These are phyloP conservation scores for Curvularia verruculosa DNA, from an alignment of 2,329 filamentous ascomycete genomes.

Conservation along the genomic window DNA sequence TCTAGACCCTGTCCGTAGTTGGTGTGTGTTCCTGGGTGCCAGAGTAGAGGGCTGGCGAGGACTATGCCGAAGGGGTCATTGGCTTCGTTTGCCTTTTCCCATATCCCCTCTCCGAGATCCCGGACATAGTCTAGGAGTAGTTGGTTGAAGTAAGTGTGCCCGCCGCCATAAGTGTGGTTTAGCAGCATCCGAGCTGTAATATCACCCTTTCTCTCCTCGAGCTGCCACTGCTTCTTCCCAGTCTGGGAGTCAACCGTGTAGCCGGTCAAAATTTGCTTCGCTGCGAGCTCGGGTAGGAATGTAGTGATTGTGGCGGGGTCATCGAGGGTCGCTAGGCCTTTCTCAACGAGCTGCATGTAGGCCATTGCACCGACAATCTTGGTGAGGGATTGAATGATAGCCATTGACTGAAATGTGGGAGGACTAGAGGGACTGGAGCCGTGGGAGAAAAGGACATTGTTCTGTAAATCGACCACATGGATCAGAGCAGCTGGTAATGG, in stretches of 20 bases:
- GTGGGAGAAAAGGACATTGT: constrained; percentile 28
- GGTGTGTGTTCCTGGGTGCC: constrained; percentile 57
- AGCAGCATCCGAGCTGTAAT: constrained; percentile 49
- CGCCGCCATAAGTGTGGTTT: constrained; percentile 58
- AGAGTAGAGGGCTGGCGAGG: constrained; percentile 28
- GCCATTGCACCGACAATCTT: constrained; percentile 35
- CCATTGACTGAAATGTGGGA: constrained; percentile 22
- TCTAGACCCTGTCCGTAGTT: constrained; percentile 58
- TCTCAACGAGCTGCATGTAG: constrained; percentile 35
- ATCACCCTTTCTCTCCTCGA: constrained; percentile 18
- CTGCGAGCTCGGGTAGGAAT: constrained; percentile 29
- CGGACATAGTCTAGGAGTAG: constrained; percentile 40
- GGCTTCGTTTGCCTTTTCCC: constrained; percentile 22
- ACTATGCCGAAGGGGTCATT: constrained; percentile 18
- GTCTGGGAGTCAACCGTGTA: constrained; percentile 5
- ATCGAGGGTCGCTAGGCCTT: constrained; percentile 24
- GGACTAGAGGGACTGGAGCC: constrained; percentile 15
- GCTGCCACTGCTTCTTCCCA: constrained; percentile 15
- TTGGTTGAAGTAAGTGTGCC: constrained; percentile 51
- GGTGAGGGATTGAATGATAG: constrained; percentile 27
- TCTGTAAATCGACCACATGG: constrained; percentile 25
- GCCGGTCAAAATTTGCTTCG: constrained; percentile 26
- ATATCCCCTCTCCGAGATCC: constrained; percentile 12
- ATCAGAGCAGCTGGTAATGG: constrained; percentile 27
- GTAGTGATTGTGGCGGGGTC: constrained; percentile 20